A percentile compares a stretch with the other conserved stretches of the same genome.
Evolutionary conservation across 2,329 filamentous ascomycete genomes (phyloP).

Genomic region (Hypoxylon sp.): DNA sequence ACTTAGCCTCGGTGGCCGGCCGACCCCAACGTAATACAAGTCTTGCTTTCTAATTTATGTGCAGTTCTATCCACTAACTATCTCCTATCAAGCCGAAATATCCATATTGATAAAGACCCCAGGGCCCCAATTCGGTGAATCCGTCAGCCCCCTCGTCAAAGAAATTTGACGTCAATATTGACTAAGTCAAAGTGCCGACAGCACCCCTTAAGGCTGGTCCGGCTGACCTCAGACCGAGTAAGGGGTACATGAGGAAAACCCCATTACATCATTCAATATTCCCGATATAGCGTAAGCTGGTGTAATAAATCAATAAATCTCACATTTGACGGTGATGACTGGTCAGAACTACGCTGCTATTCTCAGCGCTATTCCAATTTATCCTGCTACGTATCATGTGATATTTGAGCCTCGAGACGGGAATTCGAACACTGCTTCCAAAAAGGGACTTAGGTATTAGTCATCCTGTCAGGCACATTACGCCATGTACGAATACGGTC

Average conservation of each 20-base stretch:
- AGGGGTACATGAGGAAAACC: neutral
- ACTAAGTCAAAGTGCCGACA: slow-evolving; percentile 12
- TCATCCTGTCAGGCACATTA: neutral
- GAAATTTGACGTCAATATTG: slow-evolving; percentile 14
- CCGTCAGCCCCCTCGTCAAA: slow-evolving; percentile 17
- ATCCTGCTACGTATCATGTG: neutral
- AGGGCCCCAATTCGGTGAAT: neutral
- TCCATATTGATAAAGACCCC: neutral
- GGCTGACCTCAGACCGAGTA: slow-evolving; percentile 28
- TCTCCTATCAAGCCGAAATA: neutral
- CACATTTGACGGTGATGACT: slow-evolving; percentile 22
- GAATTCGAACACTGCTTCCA: neutral
- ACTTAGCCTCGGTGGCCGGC: neutral
- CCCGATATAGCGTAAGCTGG: slow-evolving; percentile 6
- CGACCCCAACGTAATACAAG: neutral
- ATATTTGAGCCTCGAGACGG: neutral
- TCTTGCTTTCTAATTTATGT: neutral
- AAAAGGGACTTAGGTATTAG: neutral
- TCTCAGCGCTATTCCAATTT: slow-evolving; percentile 12
- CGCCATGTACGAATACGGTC: neutral
- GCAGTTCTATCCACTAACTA: neutral
- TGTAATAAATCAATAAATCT: slow-evolving; percentile 5
- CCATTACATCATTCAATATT: slow-evolving; percentile 10
- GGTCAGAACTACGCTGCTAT: slow-evolving; percentile 7
- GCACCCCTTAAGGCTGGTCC: neutral